These are phyloP conservation scores for Euphorbia tirucalli DNA, from an alignment of 345 rosid genomes.

Conservation along the genomic window DNA sequence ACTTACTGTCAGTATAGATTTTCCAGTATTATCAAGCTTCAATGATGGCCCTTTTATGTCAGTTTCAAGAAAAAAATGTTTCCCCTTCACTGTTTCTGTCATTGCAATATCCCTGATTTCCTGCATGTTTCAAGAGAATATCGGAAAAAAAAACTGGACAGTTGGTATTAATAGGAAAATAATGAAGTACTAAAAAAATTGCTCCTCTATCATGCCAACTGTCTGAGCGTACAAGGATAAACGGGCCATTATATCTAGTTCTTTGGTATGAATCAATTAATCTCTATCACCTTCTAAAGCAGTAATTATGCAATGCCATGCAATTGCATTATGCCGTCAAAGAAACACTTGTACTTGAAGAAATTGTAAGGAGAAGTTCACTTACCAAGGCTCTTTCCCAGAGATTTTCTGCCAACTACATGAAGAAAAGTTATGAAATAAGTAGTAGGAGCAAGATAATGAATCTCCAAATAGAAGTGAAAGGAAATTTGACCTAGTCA, in stretches of 20 bases:
- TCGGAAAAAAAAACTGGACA: constrained; percentile 7
- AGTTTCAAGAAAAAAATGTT: constrained; percentile 77
- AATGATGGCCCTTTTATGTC: constrained; percentile 80
- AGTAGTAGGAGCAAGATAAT: constrained; percentile 19
- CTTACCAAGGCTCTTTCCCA: constrained; percentile 94
- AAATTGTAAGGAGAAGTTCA: constrained; percentile 15
- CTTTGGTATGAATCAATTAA: neutral
- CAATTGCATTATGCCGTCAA: neutral
- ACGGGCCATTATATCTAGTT: neutral
- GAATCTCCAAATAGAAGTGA: constrained; percentile 2
- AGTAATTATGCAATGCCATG: neutral
- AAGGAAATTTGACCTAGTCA: constrained; percentile 13
- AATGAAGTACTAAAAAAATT: neutral
- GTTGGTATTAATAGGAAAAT: neutral
- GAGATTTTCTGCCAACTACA: constrained; percentile 71
- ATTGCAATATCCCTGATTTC: constrained; percentile 80
- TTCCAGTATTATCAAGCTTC: constrained; percentile 94
- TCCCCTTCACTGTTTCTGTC: constrained; percentile 56
- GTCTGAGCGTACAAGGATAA: constrained; percentile 5
- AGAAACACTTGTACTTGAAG: neutral
- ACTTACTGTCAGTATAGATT: constrained; percentile 81
- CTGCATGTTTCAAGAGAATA: constrained; percentile 34
- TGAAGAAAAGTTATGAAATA: constrained; percentile 9
- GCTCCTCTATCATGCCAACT: constrained; percentile 10
- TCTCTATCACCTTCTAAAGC: neutral